Evolutionary conservation across 2,329 filamentous ascomycete species (phyloP), one percentile per base, ranked within the genome.

Genomic region (Fusarium equiseti): DNA sequence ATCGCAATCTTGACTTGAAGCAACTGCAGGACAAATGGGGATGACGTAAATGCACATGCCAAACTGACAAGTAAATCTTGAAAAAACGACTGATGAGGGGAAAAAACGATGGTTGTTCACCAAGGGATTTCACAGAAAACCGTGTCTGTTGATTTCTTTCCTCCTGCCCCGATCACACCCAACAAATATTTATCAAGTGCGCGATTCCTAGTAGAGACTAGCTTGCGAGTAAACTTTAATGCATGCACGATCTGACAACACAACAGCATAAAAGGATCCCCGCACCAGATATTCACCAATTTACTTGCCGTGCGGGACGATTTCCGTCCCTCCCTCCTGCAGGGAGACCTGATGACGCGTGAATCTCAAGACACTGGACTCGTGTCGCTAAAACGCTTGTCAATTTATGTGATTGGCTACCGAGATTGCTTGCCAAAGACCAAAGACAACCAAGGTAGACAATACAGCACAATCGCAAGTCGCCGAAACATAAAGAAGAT

Each of bases 121-220:
- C 11, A 7, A 3, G 20, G 20, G 8, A 24, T 12, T 15, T 15
- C 0, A 3, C 11, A 1, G 0, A 4, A 12, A 43, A 6, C 0
- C 6, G 13, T 26, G 43, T 24, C 6, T 20, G 22, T 13, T 8
- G 15, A 1, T 20, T 46, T 46, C 7, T 46, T 46, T 2, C 2
- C 18, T 9, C 12, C 10, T 6, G 1, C 7, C 5, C 6, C 15
- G 43, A 45, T 45, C 43, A 45, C 22, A 4, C 43, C 10, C 43
- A 45, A 26, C 43, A 45, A 44, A 24, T 26, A 29, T 20, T 9
- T 29, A 3, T 27, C 18, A 13, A 20, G 3, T 15, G 7, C 24
- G 12, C 24, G 9, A n/a, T 11, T 20, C 44, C 44, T 15, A 46
- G 44, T 10, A 6, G 6, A 46, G 44, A 46, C 44, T 46, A 46